Percentiles rank a stretch among this genome's conserved stretches.
Evolutionary conservation across 2,329 filamentous ascomycete species (phyloP).

Genomic region (Chalara sp.): DNA sequence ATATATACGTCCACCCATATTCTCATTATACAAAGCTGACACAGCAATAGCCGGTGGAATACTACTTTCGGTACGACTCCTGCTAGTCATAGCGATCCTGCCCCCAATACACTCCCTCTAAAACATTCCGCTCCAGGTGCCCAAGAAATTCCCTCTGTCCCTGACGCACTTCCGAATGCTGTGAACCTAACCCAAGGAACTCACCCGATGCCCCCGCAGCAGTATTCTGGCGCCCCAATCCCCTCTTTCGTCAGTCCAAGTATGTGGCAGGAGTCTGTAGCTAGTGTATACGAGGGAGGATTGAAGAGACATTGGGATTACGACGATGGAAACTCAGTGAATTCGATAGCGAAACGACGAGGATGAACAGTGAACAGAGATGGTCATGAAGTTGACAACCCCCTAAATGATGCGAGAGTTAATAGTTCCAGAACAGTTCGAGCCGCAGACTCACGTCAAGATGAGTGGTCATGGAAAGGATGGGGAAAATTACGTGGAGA

Average conservation of each 20-base stretch:
- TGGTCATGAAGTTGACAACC: background rate
- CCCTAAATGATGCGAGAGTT: background rate
- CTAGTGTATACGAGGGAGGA: slow-evolving; percentile 60
- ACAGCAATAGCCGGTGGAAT: slow-evolving; percentile 74
- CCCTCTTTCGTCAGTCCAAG: slow-evolving; percentile 59
- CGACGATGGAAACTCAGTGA: slow-evolving; percentile 17
- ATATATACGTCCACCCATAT: background rate
- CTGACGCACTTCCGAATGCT: slow-evolving; percentile 43
- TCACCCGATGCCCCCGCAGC: slow-evolving; percentile 41
- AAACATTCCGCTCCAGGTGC: slow-evolving; percentile 27
- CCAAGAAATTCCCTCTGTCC: slow-evolving; percentile 39
- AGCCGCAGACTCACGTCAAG: too few relatives aligned
- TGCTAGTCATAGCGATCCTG: slow-evolving; percentile 25
- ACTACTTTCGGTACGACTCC: slow-evolving; percentile 70
- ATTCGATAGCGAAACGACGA: slow-evolving; percentile 16
- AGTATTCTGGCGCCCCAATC: slow-evolving; percentile 46
- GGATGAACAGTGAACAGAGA: slow-evolving; percentile 13
- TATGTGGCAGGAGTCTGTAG: slow-evolving; percentile 69
- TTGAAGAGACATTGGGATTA: slow-evolving; percentile 55
- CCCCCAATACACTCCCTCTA: slow-evolving; percentile 29
- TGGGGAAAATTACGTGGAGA: too few relatives aligned
- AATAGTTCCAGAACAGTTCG: too few relatives aligned
- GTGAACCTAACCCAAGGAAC: slow-evolving; percentile 37
- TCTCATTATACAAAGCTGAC: slow-evolving; percentile 19
- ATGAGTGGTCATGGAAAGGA: too few relatives aligned